Evolutionary conservation across 345 rosid species (phyloP), one percentile per base, ranked within the genome.

Genomic region (Raphanus sativus): DNA sequence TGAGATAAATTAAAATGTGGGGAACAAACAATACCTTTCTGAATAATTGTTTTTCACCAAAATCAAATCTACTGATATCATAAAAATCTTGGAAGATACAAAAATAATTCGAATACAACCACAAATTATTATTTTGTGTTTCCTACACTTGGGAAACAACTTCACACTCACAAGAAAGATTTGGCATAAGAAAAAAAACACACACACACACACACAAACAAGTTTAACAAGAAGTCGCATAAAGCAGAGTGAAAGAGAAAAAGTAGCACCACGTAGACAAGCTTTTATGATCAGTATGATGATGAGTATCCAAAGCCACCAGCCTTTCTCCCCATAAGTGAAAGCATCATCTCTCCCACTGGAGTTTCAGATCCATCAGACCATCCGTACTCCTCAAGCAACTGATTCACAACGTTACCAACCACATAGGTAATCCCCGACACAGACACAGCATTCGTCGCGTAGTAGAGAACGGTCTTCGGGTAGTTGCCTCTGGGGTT

Each of bases 361-460:
- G 55, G 78, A 24, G 70, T 55, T 63, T 69, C 79, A 1, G 79
- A 54, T 55, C 82, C 82, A 28, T 75, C 70, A 15, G 87, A 84
- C 89, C 85, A 84, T 33, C 89, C 89, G 12, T 87, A 70, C 72
- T 85, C 75, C 65, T 87, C 84, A 45, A 87, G 32, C 13, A 92
- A 82, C 33, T 81, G 78, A 24, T 75, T 65, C 34, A 95, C 8
- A 30, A 92, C 84, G 63, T 81, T 81, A 4, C 98, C 99, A 1
- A 59, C 86, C 4, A 83, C 34, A 65, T 82, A 95, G 1, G 96
- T 89, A 70, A 82, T 70, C 40, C 93, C 97, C 0, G 96, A 89
- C 45, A 84, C 86, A n/a, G 59, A 54, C 24, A 89, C 26, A 59
- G 88, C 97, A n/a, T 75, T 59, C 48, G 1, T 48, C 1, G 85